A percentile compares a stretch with the other conserved stretches of the same genome.
Evolutionary conservation across 345 rosid genomes (phyloP).

Genomic region (Chamaenerion angustifolium): DNA sequence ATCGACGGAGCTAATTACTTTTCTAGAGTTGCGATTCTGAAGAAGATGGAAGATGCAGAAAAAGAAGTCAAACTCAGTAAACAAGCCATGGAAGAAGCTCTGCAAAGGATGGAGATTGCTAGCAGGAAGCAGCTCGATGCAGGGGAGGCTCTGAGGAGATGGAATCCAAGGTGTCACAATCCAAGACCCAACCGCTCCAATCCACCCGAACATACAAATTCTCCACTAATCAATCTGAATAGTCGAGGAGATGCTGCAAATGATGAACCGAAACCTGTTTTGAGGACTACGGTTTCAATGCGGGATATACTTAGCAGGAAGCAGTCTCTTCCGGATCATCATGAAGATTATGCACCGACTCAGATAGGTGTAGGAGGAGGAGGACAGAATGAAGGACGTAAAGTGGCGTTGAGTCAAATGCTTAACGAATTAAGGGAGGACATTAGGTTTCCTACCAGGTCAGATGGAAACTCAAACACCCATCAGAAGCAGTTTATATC

Average conservation of each 20-base stretch:
- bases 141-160: slow-evolving; percentile 53
- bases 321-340: slow-evolving; percentile 24
- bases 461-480: slow-evolving; percentile 26
- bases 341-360: slow-evolving; percentile 27
- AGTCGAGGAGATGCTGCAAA: slow-evolving; percentile 9
- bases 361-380: slow-evolving; percentile 13
- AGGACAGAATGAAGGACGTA: slow-evolving; percentile 33
- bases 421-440: slow-evolving; percentile 70
- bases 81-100: slow-evolving; percentile 59
- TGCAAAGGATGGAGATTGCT: slow-evolving; percentile 58
- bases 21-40: slow-evolving; percentile 34
- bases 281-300: slow-evolving; percentile 75
- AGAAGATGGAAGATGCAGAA: slow-evolving; percentile 67
- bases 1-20: slow-evolving; percentile 14
- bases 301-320: slow-evolving; percentile 78
- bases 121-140: slow-evolving; percentile 62
- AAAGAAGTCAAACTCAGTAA: slow-evolving; percentile 67
- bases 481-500: slow-evolving; percentile 42
- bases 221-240: slow-evolving; percentile 28
- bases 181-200: slow-evolving; percentile 18
- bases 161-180: slow-evolving; percentile 50
- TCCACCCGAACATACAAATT: slow-evolving; percentile 24
- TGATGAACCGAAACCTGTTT: slow-evolving; percentile 33
- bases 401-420: slow-evolving; percentile 79
- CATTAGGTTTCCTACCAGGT: slow-evolving; percentile 26